Base-by-base conservation (phyloP, 108 stramenopile genomes). In the Cyclotella sp. region DNA sequence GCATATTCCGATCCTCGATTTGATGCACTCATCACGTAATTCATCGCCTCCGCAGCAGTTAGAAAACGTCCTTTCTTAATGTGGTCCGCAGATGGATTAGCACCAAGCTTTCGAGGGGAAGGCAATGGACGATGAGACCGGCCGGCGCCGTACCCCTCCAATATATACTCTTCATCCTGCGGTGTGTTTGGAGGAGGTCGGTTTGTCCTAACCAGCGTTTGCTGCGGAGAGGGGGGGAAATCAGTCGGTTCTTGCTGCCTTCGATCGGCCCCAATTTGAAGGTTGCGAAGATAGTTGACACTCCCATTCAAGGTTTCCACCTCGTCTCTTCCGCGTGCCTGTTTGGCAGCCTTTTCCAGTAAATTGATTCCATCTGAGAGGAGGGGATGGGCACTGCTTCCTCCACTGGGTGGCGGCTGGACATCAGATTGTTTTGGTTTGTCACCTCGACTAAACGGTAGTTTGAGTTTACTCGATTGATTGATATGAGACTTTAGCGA, bases 31-130 rank as follows among this genome's bases (percentile, higher is more conserved):
- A 72, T 65, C 12, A 82, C 70, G 30, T 53, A 82, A 30, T 75
- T 44, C 75, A 82, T 76, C 42, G 81, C 81, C 26, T 65, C 75
- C 1, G 66, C 53, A n/a, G 75, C 81, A 28, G 81, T 76, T 61
- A 82, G 47, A 21, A 70, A 64, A 30, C 67, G 81, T 28, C 81
- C 63, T 44, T 75, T 71, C 11, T 68, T 44, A 49, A 52, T 65
- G 10, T 39, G 24, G 12, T 74, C 63, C 39, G 70, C 65, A 21
- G 74, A 70, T 72, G 63, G 70, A 26, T 58, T 49, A 44, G 63
- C 52, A 26, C 8, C 0, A 27, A 27, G 3, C 16, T 71, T 24
- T 40, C 74, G 74, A 10, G 69, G 69, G 1, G 62, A 45, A 34
- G 69, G 69, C 8, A 53, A 44, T 30, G 70, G 66, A 34, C 74